A percentile compares a stretch with the other conserved stretches of the same genome.
Conservation (phyloP, 163 green algal genomes). For the Chlamydomonas reinhardtii region DNA sequence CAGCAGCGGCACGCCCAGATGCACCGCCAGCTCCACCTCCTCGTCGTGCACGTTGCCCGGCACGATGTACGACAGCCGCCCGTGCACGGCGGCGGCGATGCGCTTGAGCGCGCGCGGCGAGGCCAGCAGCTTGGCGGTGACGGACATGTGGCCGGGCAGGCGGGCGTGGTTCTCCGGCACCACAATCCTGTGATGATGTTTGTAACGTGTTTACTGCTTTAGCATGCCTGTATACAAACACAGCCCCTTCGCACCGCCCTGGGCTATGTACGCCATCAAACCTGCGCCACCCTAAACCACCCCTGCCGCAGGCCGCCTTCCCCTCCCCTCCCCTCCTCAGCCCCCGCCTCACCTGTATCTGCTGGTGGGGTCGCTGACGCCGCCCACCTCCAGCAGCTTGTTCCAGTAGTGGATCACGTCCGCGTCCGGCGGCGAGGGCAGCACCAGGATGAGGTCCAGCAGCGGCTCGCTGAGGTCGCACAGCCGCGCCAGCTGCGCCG, state of each 20-base stretch:
- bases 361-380: slow-evolving; percentile 54
- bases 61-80: slow-evolving; percentile 73
- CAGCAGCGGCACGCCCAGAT: slow-evolving; percentile 72
- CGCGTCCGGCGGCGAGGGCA: slow-evolving; percentile 54
- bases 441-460: slow-evolving; percentile 73
- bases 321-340: background rate
- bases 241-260: no score
- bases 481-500: slow-evolving; percentile 69
- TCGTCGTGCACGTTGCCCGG: slow-evolving; percentile 61
- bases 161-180: slow-evolving; percentile 71
- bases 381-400: slow-evolving; percentile 73
- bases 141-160: slow-evolving; percentile 71
- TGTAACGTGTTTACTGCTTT: no score
- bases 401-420: slow-evolving; percentile 73
- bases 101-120: slow-evolving; percentile 70
- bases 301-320: background rate
- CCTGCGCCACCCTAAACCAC: no score
- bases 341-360: slow-evolving; percentile 51
- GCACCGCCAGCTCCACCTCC: slow-evolving; percentile 71
- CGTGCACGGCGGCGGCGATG: slow-evolving; percentile 58
- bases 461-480: slow-evolving; percentile 73
- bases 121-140: slow-evolving; percentile 63
- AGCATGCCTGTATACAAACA: no score
- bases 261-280: no score
- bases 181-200: slow-evolving; percentile 55